A percentile compares a stretch with the other conserved stretches of the same genome.
phyloP scores from a whole-genome alignment of 371 early-diverging fungal species.

The Batrachochytrium dendrobatidis region DNA sequence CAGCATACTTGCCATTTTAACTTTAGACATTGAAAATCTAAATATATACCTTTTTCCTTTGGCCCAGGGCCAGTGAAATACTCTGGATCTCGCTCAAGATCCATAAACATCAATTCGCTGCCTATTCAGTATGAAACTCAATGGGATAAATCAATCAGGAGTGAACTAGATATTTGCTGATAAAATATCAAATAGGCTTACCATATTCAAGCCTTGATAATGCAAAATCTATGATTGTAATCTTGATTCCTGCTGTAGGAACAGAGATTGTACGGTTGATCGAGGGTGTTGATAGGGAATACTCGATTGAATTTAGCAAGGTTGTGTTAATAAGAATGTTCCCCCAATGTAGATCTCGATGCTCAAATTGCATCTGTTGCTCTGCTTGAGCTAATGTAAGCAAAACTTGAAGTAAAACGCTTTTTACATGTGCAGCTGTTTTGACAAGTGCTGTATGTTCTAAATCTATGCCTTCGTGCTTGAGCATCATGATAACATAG shows the following conservation, averaged over 20 bases:
- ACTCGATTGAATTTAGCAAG: background rate
- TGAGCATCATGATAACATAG: constrained; percentile 62
- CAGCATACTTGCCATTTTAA: background rate
- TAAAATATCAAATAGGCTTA: too few relatives aligned
- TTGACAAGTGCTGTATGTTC: constrained; percentile 34
- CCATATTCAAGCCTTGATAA: constrained; percentile 30
- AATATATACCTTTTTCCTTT: constrained; percentile 19
- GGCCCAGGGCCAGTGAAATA: constrained; percentile 56
- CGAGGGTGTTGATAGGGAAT: background rate
- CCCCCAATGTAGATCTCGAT: constrained; percentile 87
- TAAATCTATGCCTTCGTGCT: constrained; percentile 61
- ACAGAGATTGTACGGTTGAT: constrained; percentile 13
- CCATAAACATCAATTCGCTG: constrained; percentile 12
- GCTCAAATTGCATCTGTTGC: constrained; percentile 51
- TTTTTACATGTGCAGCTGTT: constrained; percentile 1
- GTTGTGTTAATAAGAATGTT: constrained; percentile 59
- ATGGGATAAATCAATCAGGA: background rate
- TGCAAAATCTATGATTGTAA: constrained; percentile 67
- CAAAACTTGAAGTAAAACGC: constrained; percentile 49
- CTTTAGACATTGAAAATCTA: background rate
- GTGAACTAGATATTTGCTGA: too few relatives aligned
- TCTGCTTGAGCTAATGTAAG: constrained; percentile 52
- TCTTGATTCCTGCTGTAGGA: constrained; percentile 44
- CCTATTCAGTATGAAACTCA: background rate
- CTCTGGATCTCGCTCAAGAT: constrained; percentile 44